phyloP scores from a whole-genome alignment of 2,329 filamentous ascomycete species.

The Emergomyces orientalis region DNA sequence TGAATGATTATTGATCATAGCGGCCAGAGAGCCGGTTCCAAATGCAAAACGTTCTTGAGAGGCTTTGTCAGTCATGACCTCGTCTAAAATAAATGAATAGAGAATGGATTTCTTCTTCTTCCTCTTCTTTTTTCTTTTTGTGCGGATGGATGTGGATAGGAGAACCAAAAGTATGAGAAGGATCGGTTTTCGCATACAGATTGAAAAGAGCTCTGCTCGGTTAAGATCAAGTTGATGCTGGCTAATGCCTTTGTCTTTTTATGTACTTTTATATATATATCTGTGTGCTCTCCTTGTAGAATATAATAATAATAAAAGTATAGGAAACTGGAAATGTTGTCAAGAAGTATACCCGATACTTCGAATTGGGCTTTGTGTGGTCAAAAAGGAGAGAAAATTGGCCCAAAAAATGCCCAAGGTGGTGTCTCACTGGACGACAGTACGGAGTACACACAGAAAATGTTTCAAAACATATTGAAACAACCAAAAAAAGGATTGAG shows the following conservation, averaged over 20 bases:
- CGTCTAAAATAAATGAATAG: background rate
- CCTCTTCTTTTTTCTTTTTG: background rate
- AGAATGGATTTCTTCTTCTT: background rate
- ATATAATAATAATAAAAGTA: background rate
- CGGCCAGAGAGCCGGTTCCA: slow-evolving; percentile 4
- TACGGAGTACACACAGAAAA: slow-evolving; percentile 3
- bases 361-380: slow-evolving; percentile 3
- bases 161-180: background rate
- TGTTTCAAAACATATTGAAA: slow-evolving; percentile 10
- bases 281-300: background rate
- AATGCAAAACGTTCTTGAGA: slow-evolving; percentile 4
- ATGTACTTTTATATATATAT: background rate
- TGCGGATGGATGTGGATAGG: background rate
- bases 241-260: background rate
- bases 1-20: slow-evolving; percentile 4
- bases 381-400: background rate
- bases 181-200: slow-evolving; percentile 2
- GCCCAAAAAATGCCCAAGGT: background rate
- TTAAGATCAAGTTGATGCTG: background rate
- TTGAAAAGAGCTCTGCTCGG: slow-evolving; percentile 1
- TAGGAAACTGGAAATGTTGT: background rate
- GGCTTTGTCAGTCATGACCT: slow-evolving; percentile 6
- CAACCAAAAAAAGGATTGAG: slow-evolving; percentile 2
- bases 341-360: slow-evolving; percentile 6
- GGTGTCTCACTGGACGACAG: slow-evolving; percentile 2